Percentiles rank a stretch among this genome's conserved stretches.
Conservation (phyloP, 73 alveolate species). For the Paramecium caudatum region DNA sequence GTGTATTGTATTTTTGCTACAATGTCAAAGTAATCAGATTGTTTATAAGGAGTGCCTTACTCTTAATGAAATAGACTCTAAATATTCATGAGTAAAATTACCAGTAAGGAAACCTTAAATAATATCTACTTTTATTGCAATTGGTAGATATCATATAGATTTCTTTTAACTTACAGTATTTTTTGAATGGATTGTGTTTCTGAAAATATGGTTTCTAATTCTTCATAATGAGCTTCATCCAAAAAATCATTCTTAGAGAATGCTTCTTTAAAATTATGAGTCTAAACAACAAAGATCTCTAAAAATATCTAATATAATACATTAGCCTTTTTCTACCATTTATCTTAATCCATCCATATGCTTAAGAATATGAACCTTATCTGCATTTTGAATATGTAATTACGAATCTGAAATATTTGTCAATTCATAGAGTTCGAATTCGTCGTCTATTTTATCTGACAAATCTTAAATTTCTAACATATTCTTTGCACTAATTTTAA, state of each 20-base stretch:
- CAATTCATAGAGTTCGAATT: constrained; percentile 6
- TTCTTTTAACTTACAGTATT: not conserved
- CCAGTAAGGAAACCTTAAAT: constrained; percentile 34
- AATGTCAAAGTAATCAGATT: constrained; percentile 39
- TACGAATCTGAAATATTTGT: not conserved
- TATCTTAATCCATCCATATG: not conserved
- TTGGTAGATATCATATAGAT: not conserved
- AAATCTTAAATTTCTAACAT: not conserved
- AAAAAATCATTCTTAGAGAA: not conserved
- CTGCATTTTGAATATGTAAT: not conserved
- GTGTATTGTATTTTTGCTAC: not conserved
- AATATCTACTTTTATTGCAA: not conserved
- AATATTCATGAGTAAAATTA: not conserved
- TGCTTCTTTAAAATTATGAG: not conserved
- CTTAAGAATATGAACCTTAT: not conserved
- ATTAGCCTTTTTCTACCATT: constrained; percentile 6
- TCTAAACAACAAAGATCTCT: not conserved
- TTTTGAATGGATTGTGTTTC: not conserved
- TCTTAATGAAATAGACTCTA: constrained; percentile 41
- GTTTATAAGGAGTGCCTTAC: not conserved
- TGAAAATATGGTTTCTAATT: not conserved
- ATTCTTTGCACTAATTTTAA: not conserved
- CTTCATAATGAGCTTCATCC: not conserved
- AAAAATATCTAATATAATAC: not conserved
- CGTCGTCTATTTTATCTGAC: constrained; percentile 25